phyloP scores from a whole-genome alignment of 75 land plant species.

The Pinus albicaulis region DNA sequence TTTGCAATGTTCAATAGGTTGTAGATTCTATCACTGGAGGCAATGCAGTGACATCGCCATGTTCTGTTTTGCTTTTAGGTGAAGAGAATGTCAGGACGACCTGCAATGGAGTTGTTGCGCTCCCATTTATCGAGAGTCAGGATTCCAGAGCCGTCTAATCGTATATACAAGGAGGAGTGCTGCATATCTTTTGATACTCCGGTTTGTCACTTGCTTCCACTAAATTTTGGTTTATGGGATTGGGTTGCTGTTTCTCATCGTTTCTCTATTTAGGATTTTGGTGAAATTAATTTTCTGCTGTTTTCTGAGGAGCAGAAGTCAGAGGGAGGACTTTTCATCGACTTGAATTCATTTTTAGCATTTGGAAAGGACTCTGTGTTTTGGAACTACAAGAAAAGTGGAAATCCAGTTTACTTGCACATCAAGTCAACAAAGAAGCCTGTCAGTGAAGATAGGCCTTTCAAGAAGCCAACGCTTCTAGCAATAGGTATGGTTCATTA shows the following conservation, averaged over 20 bases:
- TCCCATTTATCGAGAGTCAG: conserved; percentile 80
- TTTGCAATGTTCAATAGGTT: no score
- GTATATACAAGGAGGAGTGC: conserved; percentile 96
- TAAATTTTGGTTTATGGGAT: no score
- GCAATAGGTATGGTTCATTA: conserved; percentile 72
- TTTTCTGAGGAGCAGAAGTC: conserved; percentile 60
- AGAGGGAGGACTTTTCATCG: conserved; percentile 89
- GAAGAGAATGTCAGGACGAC: conserved; percentile 5
- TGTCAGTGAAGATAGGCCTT: conserved; percentile 87
- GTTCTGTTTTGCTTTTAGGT: neutral
- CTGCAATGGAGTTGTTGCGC: conserved; percentile 86
- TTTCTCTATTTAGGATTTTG: conserved; percentile 1
- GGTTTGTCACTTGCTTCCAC: conserved; percentile 26
- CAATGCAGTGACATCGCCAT: neutral
- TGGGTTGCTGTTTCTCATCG: neutral
- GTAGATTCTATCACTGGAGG: no score
- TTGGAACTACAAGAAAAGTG: conserved; percentile 94
- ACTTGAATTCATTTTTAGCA: conserved; percentile 87
- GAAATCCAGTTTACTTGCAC: conserved; percentile 87
- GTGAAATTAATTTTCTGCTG: conserved; percentile 1
- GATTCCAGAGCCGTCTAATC: conserved; percentile 91
- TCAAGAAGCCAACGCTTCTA: conserved; percentile 93
- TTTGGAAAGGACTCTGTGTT: conserved; percentile 83
- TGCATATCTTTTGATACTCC: conserved; percentile 93
- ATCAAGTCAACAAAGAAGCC: conserved; percentile 71